phyloP scores from a whole-genome alignment of 129 eudicot genomes.

The Tagetes erecta region DNA sequence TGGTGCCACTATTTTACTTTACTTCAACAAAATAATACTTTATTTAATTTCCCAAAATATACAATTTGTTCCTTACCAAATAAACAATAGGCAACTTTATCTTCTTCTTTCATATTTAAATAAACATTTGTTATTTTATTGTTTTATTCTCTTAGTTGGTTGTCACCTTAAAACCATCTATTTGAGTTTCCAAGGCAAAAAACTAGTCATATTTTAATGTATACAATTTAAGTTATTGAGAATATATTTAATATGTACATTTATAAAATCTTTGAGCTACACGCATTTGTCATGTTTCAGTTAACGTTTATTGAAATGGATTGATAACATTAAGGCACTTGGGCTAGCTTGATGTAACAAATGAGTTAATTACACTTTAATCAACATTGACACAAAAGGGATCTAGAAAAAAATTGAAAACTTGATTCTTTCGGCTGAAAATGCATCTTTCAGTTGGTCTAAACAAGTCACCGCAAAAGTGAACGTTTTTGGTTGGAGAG shows the following conservation, averaged over 20 bases:
- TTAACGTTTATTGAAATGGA: not conserved
- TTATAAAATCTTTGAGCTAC: not conserved
- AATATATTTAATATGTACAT: not conserved
- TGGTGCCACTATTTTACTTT: slow-evolving; percentile 35
- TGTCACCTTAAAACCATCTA: slow-evolving; percentile 43
- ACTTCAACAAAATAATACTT: slow-evolving; percentile 32
- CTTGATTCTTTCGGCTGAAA: too few relatives aligned
- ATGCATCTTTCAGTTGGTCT: too few relatives aligned
- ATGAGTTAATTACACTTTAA: too few relatives aligned
- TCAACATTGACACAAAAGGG: too few relatives aligned
- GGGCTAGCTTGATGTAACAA: too few relatives aligned
- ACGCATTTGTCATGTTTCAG: not conserved
- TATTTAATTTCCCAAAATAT: slow-evolving; percentile 29
- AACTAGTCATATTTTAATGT: slow-evolving; percentile 9
- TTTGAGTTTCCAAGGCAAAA: slow-evolving; percentile 32
- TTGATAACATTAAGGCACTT: too few relatives aligned
- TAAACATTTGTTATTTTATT: not conserved
- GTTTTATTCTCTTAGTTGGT: slow-evolving; percentile 17
- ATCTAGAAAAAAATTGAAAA: too few relatives aligned
- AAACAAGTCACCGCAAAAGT: too few relatives aligned
- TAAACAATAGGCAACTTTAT: slow-evolving; percentile 25
- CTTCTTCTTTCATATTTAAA: slow-evolving; percentile 12
- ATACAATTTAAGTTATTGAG: not conserved
- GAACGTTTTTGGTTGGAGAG: too few relatives aligned
- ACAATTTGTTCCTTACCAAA: slow-evolving; percentile 31